These are phyloP conservation scores for Acorus calamus DNA, from an alignment of 106 monocot species.

Conservation along the genomic window DNA sequence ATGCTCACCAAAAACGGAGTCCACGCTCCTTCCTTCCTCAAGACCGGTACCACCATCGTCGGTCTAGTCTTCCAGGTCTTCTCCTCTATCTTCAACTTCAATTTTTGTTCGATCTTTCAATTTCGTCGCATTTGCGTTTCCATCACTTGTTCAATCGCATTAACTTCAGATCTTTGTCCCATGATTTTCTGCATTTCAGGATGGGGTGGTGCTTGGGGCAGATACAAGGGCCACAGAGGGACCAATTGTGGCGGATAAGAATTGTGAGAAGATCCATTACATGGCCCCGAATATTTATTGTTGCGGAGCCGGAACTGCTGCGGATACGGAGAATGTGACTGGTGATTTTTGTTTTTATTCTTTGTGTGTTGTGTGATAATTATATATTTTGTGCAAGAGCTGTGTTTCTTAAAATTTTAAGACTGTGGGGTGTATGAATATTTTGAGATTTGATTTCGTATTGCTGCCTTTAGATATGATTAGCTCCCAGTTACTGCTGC, in stretches of 20 bases:
- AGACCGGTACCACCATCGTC: conserved; percentile 89
- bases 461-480: conserved; percentile 62
- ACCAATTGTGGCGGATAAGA: conserved; percentile 97
- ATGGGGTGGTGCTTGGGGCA: conserved; percentile 95
- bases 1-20: conserved; percentile 59
- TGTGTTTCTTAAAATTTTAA: background rate
- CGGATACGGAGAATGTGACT: conserved; percentile 96
- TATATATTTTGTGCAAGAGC: background rate
- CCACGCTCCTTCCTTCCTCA: conserved; percentile 37
- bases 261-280: conserved; percentile 97
- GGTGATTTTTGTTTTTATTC: conserved; percentile 24
- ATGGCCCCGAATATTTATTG: conserved; percentile 99
- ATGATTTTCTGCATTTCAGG: conserved; percentile 30
- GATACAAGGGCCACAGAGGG: conserved; percentile 99
- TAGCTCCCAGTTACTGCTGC: conserved; percentile 90
- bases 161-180: background rate
- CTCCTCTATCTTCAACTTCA: too few species aligned
- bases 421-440: too few species aligned
- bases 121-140: too few species aligned
- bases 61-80: conserved; percentile 68
- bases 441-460: too few species aligned
- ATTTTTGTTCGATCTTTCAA: too few species aligned
- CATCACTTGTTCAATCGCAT: background rate
- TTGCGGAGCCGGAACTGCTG: conserved; percentile 98
- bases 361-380: background rate